Evolutionary conservation across 441 rosid genomes (phyloP).

Genomic region (Bocquillonia castaneifolia): DNA sequence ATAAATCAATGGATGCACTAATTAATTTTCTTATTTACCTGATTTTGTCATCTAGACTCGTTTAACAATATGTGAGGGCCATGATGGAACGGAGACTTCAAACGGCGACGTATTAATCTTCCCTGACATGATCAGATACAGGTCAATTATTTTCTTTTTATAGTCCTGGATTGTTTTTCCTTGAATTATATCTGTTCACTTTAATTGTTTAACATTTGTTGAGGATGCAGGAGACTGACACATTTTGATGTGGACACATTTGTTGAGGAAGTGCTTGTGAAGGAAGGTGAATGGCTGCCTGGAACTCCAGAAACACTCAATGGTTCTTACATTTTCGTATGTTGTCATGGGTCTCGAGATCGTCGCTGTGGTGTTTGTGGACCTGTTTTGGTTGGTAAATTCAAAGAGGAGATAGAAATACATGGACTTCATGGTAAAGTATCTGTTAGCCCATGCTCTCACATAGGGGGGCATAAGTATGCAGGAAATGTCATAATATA

Average conservation of each 20-base stretch:
- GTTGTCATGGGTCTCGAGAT: conserved; percentile 91
- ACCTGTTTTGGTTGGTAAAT: conserved; percentile 67
- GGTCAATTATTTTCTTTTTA: conserved; percentile 37
- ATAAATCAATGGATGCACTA: conserved; percentile 4
- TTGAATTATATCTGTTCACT: conserved; percentile 9
- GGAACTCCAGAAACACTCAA: conserved; percentile 78
- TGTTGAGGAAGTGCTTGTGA: conserved; percentile 96
- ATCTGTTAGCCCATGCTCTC: conserved; percentile 94
- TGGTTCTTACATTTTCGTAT: conserved; percentile 83
- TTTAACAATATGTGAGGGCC: conserved; percentile 94
- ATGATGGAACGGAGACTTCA: conserved; percentile 95
- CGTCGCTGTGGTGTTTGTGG: conserved; percentile 93
- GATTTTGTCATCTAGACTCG: conserved; percentile 47
- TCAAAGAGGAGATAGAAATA: conserved; percentile 78
- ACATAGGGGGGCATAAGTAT: conserved; percentile 88
- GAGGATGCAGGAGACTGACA: conserved; percentile 84
- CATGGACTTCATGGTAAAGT: conserved; percentile 76
- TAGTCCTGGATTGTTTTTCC: conserved; percentile 15
- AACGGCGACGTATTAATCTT: conserved; percentile 97
- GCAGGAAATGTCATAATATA: conserved; percentile 93
- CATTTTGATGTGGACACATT: conserved; percentile 99
- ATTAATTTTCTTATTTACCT: conserved; percentile 13
- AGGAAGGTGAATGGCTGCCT: conserved; percentile 90
- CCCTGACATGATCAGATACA: conserved; percentile 98
- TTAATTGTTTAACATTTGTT: conserved; percentile 20